Evolutionary conservation across 2,329 filamentous ascomycete species (phyloP).

Genomic region (Aspergillus glaucus): DNA sequence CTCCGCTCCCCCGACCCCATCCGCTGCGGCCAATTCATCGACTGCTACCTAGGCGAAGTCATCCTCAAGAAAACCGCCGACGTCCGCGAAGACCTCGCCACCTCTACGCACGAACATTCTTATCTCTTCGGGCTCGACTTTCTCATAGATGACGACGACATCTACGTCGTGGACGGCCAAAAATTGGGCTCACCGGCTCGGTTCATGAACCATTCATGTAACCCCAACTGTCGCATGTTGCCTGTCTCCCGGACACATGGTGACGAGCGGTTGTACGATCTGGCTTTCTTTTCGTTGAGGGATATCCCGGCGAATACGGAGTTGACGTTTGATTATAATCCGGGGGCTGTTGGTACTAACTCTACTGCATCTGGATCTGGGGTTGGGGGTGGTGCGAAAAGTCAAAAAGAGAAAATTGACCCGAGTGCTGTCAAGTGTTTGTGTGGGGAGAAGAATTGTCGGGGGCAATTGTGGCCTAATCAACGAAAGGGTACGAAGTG

Average conservation of each 20-base stretch:
- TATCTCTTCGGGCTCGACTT: conserved; percentile 42
- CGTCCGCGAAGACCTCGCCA: conserved; percentile 29
- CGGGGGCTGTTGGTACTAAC: conserved; percentile 5
- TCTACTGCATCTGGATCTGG: conserved; percentile 5
- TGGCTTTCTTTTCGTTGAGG: conserved; percentile 42
- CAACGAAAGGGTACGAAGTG: conserved; percentile 26
- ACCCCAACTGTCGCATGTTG: conserved; percentile 42
- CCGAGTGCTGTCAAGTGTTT: conserved; percentile 37
- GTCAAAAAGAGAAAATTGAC: conserved; percentile 20
- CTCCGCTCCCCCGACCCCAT: conserved; percentile 35
- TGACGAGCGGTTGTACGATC: conserved; percentile 37
- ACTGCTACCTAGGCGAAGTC: conserved; percentile 41
- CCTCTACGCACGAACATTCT: conserved; percentile 23
- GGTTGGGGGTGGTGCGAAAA: conserved; percentile 6
- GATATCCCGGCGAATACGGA: conserved; percentile 39
- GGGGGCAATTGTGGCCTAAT: conserved; percentile 40
- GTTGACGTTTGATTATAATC: conserved; percentile 45
- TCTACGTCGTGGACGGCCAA: conserved; percentile 39
- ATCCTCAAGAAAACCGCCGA: conserved; percentile 32
- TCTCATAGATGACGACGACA: conserved; percentile 20
- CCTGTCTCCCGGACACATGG: conserved; percentile 36
- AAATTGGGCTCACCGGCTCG: conserved; percentile 38
- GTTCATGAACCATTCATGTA: conserved; percentile 46
- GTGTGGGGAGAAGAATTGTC: conserved; percentile 39
- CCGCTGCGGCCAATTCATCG: conserved; percentile 40